A percentile compares a stretch with the other conserved stretches of the same genome.
These are phyloP conservation scores for Chrysanthemum makinoi DNA, from an alignment of 129 eudicot genomes.

Conservation along the genomic window DNA sequence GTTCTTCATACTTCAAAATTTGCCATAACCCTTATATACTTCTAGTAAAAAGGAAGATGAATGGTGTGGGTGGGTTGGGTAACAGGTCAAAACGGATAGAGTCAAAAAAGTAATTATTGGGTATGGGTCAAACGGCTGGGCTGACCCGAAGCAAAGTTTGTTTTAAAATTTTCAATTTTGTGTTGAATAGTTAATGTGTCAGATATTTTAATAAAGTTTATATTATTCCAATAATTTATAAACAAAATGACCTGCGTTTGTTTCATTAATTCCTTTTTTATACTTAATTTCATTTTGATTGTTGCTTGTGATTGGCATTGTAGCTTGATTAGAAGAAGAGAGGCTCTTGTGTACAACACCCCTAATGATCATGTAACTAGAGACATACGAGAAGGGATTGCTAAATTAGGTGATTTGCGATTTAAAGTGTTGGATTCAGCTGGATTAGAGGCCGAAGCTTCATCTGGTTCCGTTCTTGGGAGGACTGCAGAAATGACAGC, in stretches of 20 bases:
- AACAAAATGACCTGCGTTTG: background rate
- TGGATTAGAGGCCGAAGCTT: conserved; percentile 93
- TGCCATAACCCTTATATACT: background rate
- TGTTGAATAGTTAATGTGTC: background rate
- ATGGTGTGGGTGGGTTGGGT: background rate
- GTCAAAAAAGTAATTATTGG: background rate
- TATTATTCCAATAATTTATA: background rate
- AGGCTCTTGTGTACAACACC: conserved; percentile 95
- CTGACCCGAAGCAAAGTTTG: too few species aligned
- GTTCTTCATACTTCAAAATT: background rate
- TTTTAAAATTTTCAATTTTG: too few species aligned
- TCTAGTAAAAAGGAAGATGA: too few species aligned
- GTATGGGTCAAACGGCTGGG: too few species aligned
- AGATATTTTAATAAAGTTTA: background rate
- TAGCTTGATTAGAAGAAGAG: conserved; percentile 89
- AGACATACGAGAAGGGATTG: conserved; percentile 87
- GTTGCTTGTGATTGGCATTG: conserved; percentile 24
- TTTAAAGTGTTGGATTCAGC: conserved; percentile 92
- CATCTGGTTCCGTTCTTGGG: conserved; percentile 92
- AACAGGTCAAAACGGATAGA: background rate
- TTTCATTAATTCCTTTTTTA: background rate
- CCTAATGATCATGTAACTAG: conserved; percentile 94
- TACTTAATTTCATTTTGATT: background rate
- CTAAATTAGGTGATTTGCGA: conserved; percentile 81
- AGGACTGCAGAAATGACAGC: conserved; percentile 95